phyloP scores from a whole-genome alignment of 768 basidiomycete genomes.

The Amanita polypyramis region DNA sequence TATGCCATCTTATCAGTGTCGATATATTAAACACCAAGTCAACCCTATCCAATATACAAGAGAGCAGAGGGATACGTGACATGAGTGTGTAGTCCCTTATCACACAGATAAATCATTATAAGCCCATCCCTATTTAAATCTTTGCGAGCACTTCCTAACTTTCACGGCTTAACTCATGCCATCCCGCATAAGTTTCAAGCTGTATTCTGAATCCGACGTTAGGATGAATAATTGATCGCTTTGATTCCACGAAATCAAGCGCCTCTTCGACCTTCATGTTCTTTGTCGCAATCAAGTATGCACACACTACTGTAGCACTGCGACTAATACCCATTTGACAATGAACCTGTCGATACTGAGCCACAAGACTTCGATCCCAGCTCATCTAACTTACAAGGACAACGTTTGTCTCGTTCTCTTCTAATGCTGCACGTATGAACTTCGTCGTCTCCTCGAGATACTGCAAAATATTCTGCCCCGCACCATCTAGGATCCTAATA shows the following conservation, averaged over 20 bases:
- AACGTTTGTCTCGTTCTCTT: conserved; percentile 27
- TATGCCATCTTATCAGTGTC: no score
- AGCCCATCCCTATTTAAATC: not conserved
- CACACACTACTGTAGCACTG: conserved; percentile 66
- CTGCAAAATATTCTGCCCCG: conserved; percentile 28
- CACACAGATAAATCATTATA: not conserved
- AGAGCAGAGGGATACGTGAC: not conserved
- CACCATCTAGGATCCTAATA: conserved; percentile 33
- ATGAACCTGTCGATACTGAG: conserved; percentile 43
- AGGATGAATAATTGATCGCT: conserved; percentile 51
- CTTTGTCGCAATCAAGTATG: conserved; percentile 50
- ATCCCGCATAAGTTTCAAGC: conserved; percentile 29
- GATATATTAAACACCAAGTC: no score
- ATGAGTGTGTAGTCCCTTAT: not conserved
- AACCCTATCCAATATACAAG: no score
- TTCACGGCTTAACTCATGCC: conserved; percentile 13
- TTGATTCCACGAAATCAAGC: conserved; percentile 41
- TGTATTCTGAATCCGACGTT: conserved; percentile 62
- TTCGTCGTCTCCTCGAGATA: conserved; percentile 39
- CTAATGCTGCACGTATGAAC: conserved; percentile 42
- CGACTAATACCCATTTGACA: conserved; percentile 70
- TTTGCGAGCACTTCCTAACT: conserved; percentile 5
- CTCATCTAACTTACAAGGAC: conserved; percentile 36
- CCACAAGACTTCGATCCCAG: not conserved
- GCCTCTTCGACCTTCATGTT: conserved; percentile 44